These are phyloP conservation scores for Boletus vermiculosoides DNA, from an alignment of 768 basidiomycete genomes.

Conservation along the genomic window DNA sequence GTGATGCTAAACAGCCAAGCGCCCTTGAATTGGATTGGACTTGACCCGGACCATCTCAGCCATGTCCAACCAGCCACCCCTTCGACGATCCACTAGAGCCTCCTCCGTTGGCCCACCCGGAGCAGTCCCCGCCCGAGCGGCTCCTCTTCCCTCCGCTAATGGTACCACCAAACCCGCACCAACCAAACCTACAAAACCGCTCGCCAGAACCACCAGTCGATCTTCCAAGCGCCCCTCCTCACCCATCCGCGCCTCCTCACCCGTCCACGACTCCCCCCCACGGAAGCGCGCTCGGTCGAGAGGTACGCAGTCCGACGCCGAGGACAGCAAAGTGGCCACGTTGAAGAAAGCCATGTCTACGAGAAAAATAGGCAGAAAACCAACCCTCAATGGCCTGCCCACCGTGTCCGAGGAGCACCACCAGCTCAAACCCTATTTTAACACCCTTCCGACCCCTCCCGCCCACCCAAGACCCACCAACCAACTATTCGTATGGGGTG, in stretches of 20 bases:
- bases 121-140: constrained; percentile 25
- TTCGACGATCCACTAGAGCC: constrained; percentile 54
- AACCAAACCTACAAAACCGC: constrained; percentile 35
- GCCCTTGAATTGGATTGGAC: not conserved
- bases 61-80: constrained; percentile 37
- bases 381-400: constrained; percentile 32
- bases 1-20: constrained; percentile 9
- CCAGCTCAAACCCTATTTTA: constrained; percentile 56
- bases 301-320: constrained; percentile 40
- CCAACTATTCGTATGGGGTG: constrained; percentile 84
- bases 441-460: constrained; percentile 60
- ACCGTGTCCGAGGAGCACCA: constrained; percentile 34
- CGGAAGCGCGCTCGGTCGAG: constrained; percentile 47
- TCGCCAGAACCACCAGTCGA: constrained; percentile 22
- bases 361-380: constrained; percentile 31
- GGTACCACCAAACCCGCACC: constrained; percentile 35
- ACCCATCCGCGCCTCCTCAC: constrained; percentile 46
- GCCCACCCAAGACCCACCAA: constrained; percentile 60
- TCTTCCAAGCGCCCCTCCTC: constrained; percentile 53
- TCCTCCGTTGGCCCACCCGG: constrained; percentile 43
- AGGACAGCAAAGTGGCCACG: constrained; percentile 36
- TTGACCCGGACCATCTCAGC: not conserved
- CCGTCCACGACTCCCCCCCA: constrained; percentile 42
- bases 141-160: constrained; percentile 30
- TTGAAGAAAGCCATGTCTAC: constrained; percentile 26